Evolutionary conservation across 106 monocot genomes (phyloP), one percentile per base, ranked within the genome.

Genomic region (Cymbidium sinense): DNA sequence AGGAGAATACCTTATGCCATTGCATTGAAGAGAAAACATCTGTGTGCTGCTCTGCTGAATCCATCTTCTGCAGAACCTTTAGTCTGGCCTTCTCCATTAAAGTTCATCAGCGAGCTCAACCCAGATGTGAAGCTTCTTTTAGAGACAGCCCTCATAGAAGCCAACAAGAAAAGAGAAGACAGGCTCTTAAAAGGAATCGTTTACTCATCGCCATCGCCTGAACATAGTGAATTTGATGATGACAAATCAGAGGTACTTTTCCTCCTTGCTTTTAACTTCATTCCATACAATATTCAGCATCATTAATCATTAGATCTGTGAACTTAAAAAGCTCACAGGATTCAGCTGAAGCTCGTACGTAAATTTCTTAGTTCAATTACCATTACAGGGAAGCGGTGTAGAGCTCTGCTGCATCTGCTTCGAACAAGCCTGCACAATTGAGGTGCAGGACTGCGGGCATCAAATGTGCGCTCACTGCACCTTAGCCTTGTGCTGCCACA

Each of bases 401-500:
- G 98, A 92, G 79, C 79, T 94, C 30, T 98, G 98, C 81, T 88
- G 90, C 86, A 98, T 98, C 80, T 98, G 98, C 77, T 98, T 98
- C 67, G 94, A 94, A 78, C 91, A 94, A 85, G 77, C 54, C 27
- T 98, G 98, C 82, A 92, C 90, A 19, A 94, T 98, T 37, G 91
- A 92, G 81, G 91, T 94, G 27, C 83, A 77, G 84, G 86, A 89
- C 64, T 98, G 98, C 39, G 98, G 94, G 44, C 98, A 98, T 78
- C 91, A 92, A 78, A 94, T 98, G 98, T 98, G 98, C 36, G 94
- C 98, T 6, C 78, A 87, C 75, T 98, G 98, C 90, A 98, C 84
- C 31, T 77, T 98, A 41, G 85, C 94, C 5, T 82, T 98, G 11
- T 98, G 94, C 80, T 94, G 94, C 83, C 98, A 98, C 82, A 90